Evolutionary conservation across 169 alveolate genomes (phyloP).

Genomic region (Plasmodium gaboni): DNA sequence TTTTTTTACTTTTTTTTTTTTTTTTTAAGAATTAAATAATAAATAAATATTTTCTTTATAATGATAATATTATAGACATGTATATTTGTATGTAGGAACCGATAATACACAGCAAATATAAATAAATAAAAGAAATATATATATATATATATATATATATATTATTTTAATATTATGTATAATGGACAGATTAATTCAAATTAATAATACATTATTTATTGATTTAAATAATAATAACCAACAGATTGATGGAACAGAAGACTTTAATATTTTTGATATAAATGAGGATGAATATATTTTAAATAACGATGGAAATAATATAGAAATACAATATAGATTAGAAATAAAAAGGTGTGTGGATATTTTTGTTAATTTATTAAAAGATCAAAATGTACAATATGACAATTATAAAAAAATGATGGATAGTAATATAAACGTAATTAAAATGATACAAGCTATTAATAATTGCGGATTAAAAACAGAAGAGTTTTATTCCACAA

Average conservation of each 20-base stretch:
- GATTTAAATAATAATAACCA: slow-evolving; percentile 46
- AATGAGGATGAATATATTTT: slow-evolving; percentile 6
- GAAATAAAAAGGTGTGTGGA: slow-evolving; percentile 54
- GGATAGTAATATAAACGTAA: slow-evolving; percentile 21
- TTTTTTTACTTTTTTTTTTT: too few species aligned
- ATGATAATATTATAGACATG: too few species aligned
- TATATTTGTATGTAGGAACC: too few species aligned
- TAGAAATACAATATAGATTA: neutral
- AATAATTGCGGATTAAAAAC: slow-evolving; percentile 32
- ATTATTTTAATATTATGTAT: neutral
- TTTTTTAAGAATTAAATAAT: too few species aligned
- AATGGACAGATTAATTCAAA: slow-evolving; percentile 37
- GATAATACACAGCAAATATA: too few species aligned
- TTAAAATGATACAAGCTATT: slow-evolving; percentile 61
- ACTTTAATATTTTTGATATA: slow-evolving; percentile 51
- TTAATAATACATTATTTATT: slow-evolving; percentile 34
- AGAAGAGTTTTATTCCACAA: slow-evolving; percentile 47
- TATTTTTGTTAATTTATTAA: slow-evolving; percentile 44
- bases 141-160: too few species aligned
- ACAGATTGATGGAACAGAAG: slow-evolving; percentile 43
- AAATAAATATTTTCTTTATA: too few species aligned
- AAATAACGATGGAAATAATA: slow-evolving; percentile 8
- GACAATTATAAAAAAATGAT: slow-evolving; percentile 25
- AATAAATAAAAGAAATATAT: too few species aligned
- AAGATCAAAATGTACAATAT: slow-evolving; percentile 48